These are phyloP conservation scores for Scedosporium boydii DNA, from an alignment of 2,329 filamentous ascomycete species.

Conservation along the genomic window DNA sequence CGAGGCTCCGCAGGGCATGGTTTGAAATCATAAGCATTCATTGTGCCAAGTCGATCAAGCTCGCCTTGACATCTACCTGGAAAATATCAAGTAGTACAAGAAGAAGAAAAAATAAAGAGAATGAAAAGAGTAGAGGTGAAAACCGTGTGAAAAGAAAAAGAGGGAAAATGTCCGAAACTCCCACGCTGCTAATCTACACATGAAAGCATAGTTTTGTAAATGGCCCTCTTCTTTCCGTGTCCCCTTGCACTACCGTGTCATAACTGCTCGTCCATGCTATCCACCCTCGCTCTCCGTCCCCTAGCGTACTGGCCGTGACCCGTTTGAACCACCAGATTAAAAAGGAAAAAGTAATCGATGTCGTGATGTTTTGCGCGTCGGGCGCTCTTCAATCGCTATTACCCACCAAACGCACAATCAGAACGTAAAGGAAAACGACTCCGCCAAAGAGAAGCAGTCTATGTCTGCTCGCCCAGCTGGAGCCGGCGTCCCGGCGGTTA, in stretches of 20 bases:
- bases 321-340: background rate
- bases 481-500: constrained; percentile 69
- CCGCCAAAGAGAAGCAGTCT: constrained; percentile 65
- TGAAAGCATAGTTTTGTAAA: constrained; percentile 1
- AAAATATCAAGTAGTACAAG: background rate
- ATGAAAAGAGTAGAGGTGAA: background rate
- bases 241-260: background rate
- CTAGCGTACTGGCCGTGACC: background rate
- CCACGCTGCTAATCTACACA: background rate
- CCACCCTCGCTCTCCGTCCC: background rate
- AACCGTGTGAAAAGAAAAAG: background rate
- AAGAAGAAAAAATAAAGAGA: background rate
- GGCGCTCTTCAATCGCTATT: constrained; percentile 16
- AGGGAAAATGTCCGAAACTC: background rate
- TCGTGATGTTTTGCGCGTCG: background rate
- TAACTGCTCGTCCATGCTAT: background rate
- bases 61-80: background rate
- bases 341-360: background rate
- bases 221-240: background rate
- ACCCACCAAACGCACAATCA: constrained; percentile 67
- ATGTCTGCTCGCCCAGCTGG: constrained; percentile 73
- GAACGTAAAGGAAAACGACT: constrained; percentile 70
- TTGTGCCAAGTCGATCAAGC: background rate
- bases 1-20: no score
- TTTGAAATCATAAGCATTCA: no score